A percentile compares a stretch with the other conserved stretches of the same genome.
phyloP scores from a whole-genome alignment of 2,329 filamentous ascomycete genomes.

The Sclerotinia borealis region DNA sequence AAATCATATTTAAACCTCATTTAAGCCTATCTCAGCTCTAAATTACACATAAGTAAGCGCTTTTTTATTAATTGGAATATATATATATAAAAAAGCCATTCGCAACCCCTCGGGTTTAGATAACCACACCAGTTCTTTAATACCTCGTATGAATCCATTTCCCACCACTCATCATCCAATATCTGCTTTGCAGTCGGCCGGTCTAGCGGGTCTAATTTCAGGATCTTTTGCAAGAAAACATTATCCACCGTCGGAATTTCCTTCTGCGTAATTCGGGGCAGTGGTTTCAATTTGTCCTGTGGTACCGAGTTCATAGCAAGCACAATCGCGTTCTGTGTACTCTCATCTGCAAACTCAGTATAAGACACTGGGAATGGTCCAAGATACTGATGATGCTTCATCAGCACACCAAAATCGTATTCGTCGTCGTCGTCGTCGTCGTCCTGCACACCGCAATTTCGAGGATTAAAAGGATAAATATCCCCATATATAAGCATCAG shows the following conservation, averaged over 20 bases:
- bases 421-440: slow-evolving; percentile 11
- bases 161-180: slow-evolving; percentile 35
- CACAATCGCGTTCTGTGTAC: slow-evolving; percentile 6
- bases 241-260: slow-evolving; percentile 33
- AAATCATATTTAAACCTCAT: too few relatives aligned
- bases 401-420: slow-evolving; percentile 7
- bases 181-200: slow-evolving; percentile 36
- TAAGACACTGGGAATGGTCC: slow-evolving; percentile 16
- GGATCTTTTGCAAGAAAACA: slow-evolving; percentile 37
- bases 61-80: too few relatives aligned
- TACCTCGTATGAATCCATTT: too few relatives aligned
- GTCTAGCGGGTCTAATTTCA: slow-evolving; percentile 40
- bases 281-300: slow-evolving; percentile 25
- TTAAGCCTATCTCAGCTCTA: too few relatives aligned
- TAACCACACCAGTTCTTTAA: too few relatives aligned
- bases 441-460: neutral
- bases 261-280: slow-evolving; percentile 19
- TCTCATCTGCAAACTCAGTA: slow-evolving; percentile 13
- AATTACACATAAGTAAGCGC: too few relatives aligned
- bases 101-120: too few relatives aligned
- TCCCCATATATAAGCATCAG: slow-evolving; percentile 5
- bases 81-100: too few relatives aligned
- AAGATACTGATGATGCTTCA: slow-evolving; percentile 14
- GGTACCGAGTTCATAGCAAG: slow-evolving; percentile 9
- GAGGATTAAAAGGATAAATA: slow-evolving; percentile 12